Evolutionary conservation across 345 rosid species (phyloP).

Genomic region (Passiflora organensis): DNA sequence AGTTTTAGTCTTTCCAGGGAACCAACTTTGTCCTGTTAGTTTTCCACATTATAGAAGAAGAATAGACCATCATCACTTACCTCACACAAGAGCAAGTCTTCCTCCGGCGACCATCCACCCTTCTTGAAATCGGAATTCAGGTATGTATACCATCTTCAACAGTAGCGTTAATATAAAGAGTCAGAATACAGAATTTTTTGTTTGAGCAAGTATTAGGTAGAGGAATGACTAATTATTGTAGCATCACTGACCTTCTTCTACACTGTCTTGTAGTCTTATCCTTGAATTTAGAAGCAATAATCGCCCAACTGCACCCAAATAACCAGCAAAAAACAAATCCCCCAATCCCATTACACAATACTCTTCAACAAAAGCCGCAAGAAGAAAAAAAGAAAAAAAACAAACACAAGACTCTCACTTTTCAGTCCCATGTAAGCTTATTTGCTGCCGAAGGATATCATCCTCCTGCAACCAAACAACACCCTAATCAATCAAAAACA

Average conservation of each 20-base stretch:
- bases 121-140: slow-evolving; percentile 94
- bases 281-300: slow-evolving; percentile 83
- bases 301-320: slow-evolving; percentile 67
- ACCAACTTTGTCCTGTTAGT: too few species aligned
- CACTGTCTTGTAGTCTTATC: slow-evolving; percentile 98
- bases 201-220: too few species aligned
- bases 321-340: slow-evolving; percentile 8
- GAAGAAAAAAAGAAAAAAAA: slow-evolving; percentile 3
- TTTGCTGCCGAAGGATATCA: slow-evolving; percentile 81
- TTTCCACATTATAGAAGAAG: too few species aligned
- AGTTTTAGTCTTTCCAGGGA: too few species aligned
- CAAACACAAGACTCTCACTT: slow-evolving; percentile 42
- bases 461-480: slow-evolving; percentile 61
- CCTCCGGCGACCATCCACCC: slow-evolving; percentile 99
- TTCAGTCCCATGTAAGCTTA: slow-evolving; percentile 75
- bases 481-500: slow-evolving; percentile 11
- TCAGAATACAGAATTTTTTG: slow-evolving; percentile 19
- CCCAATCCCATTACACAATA: slow-evolving; percentile 10
- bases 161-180: slow-evolving; percentile 3
- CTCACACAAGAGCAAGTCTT: slow-evolving; percentile 93
- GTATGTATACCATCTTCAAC: slow-evolving; percentile 89
- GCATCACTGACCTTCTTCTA: slow-evolving; percentile 66
- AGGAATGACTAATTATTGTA: neutral
- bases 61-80: slow-evolving; percentile 27
- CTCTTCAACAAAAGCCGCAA: neutral